Evolutionary conservation across 1,284 basidiomycete species (phyloP), one percentile per base, ranked within the genome.

Genomic region (Stereum hirsutum): DNA sequence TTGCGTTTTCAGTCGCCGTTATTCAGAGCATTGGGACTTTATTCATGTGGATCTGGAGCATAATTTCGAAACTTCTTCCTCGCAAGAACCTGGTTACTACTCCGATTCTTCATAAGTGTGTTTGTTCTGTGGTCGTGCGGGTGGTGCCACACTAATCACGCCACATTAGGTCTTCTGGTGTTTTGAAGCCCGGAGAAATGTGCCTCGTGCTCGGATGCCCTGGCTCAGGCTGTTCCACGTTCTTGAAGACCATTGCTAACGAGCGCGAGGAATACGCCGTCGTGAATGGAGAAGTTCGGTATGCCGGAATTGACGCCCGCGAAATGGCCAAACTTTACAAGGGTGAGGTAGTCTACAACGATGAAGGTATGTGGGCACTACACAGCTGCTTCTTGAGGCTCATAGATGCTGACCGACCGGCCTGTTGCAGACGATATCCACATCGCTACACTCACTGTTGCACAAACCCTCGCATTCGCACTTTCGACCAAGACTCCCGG

Each of bases 331-430:
- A 78, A 49, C 58, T 67, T 45, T 86, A 82, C 61, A 83, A 76
- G 48, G 92, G 90, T 39, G 90, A 94, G 61, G 86, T 90, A 11
- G 78, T 84, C 14, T 94, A 91, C 62, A 91, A 89, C 54, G 72
- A 78, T 53, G 84, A 87, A 66, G 80, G 80, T 76, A 36, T 37
- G 60, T 41, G 26, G 7, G 12, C 52, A 24, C 11, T 35, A 14
- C 0, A 6, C 28, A 26, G 17, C n/a, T 12, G 19, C 11, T 17
- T 21, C 11, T 15, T 19, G 4, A 32, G 25, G 21, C 30, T 21
- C 15, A 19, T 17, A 31, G 28, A 12, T 28, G 26, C 20, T 30
- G 24, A 19, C 26, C 28, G 21, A 21, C 15, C 15, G 7, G 21
- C 3, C 8, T 17, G 10, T 10, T 35, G 12, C 45, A 78, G 88